Percentiles rank a stretch among this genome's conserved stretches.
Evolutionary conservation across 2,329 filamentous ascomycete species (phyloP).

Genomic region (Ciborinia camelliae): DNA sequence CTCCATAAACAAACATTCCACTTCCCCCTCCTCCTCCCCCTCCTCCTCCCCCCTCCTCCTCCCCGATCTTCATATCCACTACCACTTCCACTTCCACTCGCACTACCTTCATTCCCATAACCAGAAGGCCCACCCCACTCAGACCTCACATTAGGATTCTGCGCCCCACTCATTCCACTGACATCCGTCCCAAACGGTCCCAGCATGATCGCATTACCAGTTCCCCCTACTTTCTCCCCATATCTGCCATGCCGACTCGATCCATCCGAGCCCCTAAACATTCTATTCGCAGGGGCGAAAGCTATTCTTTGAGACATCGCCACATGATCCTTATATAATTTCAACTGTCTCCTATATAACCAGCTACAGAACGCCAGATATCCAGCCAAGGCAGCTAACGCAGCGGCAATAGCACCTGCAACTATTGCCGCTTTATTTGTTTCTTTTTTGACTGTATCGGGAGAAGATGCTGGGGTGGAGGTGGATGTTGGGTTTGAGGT

Average conservation of each 20-base stretch:
- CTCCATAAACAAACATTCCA: slow-evolving; percentile 24
- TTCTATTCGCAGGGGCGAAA: slow-evolving; percentile 30
- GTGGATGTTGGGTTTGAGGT: slow-evolving; percentile 44
- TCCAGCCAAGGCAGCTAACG: slow-evolving; percentile 56
- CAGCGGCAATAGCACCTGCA: slow-evolving; percentile 58
- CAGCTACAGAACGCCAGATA: slow-evolving; percentile 71
- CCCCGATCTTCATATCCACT: background rate
- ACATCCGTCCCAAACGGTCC: slow-evolving; percentile 34
- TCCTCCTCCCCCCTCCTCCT: background rate
- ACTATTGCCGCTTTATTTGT: slow-evolving; percentile 45
- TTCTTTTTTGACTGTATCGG: slow-evolving; percentile 22
- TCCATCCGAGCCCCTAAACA: slow-evolving; percentile 1
- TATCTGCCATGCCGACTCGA: slow-evolving; percentile 1
- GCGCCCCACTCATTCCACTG: slow-evolving; percentile 1
- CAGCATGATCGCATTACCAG: slow-evolving; percentile 21
- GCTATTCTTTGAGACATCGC: slow-evolving; percentile 59
- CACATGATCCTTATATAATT: slow-evolving; percentile 67
- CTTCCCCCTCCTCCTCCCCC: background rate
- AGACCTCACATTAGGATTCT: slow-evolving; percentile 10
- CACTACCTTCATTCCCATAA: slow-evolving; percentile 8
- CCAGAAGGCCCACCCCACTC: background rate
- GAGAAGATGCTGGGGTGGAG: slow-evolving; percentile 33
- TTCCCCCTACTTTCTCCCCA: background rate
- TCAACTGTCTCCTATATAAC: slow-evolving; percentile 69
- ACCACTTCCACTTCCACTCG: slow-evolving; percentile 4